Conservation (phyloP, 23 red algal genomes). For the Agarophyton chilense region DNA sequence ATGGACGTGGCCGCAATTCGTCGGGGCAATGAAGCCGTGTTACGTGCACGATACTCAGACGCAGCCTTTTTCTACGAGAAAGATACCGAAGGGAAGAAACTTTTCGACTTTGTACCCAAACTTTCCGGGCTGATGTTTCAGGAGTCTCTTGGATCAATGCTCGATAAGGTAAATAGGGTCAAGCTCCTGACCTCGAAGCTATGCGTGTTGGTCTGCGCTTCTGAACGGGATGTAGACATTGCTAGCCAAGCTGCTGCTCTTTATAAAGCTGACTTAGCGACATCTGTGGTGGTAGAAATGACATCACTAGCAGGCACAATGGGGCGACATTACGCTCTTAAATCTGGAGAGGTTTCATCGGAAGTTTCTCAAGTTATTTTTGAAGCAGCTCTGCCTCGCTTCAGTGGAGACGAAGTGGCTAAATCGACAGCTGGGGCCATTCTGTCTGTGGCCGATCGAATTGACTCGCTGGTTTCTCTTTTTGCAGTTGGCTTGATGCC, state of each 20-base stretch:
- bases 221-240: constrained; percentile 29
- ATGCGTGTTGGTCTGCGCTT: not conserved
- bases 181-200: constrained; percentile 51
- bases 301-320: constrained; percentile 92
- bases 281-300: constrained; percentile 94
- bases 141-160: constrained; percentile 89
- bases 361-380: constrained; percentile 76
- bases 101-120: constrained; percentile 77
- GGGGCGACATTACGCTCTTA: constrained; percentile 90
- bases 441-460: constrained; percentile 78
- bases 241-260: constrained; percentile 56
- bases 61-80: constrained; percentile 97
- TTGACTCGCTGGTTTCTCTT: constrained; percentile 93
- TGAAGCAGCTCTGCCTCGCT: constrained; percentile 85
- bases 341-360: constrained; percentile 57
- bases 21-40: constrained; percentile 90
- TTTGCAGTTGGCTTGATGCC: constrained; percentile 92
- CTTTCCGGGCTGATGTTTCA: constrained; percentile 90
- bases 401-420: constrained; percentile 76
- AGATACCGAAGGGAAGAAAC: constrained; percentile 69
- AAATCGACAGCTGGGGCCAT: constrained; percentile 56
- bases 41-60: constrained; percentile 92
- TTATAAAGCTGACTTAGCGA: constrained; percentile 96
- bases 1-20: constrained; percentile 73
- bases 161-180: constrained; percentile 88